These are phyloP conservation scores for Chaetomiaceae sp. DNA, from an alignment of 2,329 filamentous ascomycete species.

Conservation along the genomic window DNA sequence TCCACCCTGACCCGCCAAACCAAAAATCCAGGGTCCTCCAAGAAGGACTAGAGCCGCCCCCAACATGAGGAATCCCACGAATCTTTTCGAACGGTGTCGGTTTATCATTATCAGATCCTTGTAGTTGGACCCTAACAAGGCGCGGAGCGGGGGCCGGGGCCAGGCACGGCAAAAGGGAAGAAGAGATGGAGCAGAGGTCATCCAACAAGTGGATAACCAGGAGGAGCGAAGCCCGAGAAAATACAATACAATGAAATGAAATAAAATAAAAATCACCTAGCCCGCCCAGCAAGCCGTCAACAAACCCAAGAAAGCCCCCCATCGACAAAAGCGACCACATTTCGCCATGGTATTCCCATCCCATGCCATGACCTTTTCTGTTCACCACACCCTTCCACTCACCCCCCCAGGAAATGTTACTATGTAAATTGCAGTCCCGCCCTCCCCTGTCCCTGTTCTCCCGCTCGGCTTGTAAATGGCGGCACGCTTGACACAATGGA, in stretches of 20 bases:
- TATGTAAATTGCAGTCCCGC: background rate
- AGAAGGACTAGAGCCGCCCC: too few relatives aligned
- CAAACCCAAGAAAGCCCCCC: too few relatives aligned
- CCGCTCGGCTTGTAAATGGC: background rate
- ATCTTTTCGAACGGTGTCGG: too few relatives aligned
- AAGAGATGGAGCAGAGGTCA: background rate
- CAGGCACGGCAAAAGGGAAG: background rate
- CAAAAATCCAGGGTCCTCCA: too few relatives aligned
- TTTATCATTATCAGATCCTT: too few relatives aligned
- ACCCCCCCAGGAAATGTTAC: background rate
- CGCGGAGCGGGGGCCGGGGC: background rate
- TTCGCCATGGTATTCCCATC: too few relatives aligned
- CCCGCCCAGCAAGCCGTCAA: background rate
- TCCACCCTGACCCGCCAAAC: too few relatives aligned
- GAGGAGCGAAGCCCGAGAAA: too few relatives aligned
- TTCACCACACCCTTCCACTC: background rate
- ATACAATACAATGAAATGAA: background rate
- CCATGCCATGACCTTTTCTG: too few relatives aligned
- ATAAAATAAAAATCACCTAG: slow-evolving; percentile 1
- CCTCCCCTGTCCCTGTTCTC: slow-evolving; percentile 1
- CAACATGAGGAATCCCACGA: too few relatives aligned
- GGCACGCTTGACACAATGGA: too few relatives aligned
- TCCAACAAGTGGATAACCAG: too few relatives aligned
- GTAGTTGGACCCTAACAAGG: background rate
- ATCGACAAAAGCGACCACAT: background rate